Percentiles rank a stretch among this genome's conserved stretches.
Evolutionary conservation across 495 filamentous ascomycete species (phyloP).

Genomic region (Monascus purpureus): DNA sequence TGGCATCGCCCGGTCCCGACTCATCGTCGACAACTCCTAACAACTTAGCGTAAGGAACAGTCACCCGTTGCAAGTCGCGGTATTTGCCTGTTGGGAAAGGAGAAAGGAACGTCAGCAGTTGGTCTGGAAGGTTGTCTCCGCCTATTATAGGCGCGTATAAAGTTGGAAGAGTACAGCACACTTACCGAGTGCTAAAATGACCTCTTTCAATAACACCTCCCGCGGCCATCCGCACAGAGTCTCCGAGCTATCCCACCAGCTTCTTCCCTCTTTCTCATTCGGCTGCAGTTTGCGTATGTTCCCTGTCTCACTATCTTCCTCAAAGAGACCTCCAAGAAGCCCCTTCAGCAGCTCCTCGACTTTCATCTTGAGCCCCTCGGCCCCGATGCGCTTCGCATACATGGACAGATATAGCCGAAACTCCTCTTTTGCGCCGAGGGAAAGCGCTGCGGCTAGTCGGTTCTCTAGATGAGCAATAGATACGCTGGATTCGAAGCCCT

Average conservation of each 20-base stretch:
- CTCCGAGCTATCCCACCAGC: conserved; percentile 34
- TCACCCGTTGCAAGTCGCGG: conserved; percentile 78
- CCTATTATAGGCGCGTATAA: too few relatives aligned
- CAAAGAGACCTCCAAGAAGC: conserved; percentile 56
- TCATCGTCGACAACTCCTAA: conserved; percentile 43
- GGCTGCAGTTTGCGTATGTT: conserved; percentile 35
- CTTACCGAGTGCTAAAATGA: conserved; percentile 85
- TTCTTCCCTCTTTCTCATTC: conserved; percentile 43
- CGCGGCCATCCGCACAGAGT: conserved; percentile 77
- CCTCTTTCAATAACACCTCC: conserved; percentile 71
- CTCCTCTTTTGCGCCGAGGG: conserved; percentile 75
- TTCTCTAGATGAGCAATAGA: conserved; percentile 95
- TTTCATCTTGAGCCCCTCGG: conserved; percentile 72
- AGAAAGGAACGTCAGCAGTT: conserved; percentile 16
- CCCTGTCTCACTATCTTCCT: conserved; percentile 32
- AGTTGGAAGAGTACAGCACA: conserved; percentile 10
- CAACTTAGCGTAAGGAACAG: conserved; percentile 75
- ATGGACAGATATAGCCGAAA: conserved; percentile 85
- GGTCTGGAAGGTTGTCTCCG: too few relatives aligned
- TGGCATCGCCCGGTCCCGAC: conserved; percentile 34
- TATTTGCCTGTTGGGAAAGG: conserved; percentile 56
- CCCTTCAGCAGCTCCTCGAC: conserved; percentile 81
- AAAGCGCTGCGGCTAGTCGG: conserved; percentile 74
- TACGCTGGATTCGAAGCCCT: conserved; percentile 79
- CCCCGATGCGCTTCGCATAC: conserved; percentile 91